phyloP scores from a whole-genome alignment of 805 yeast species.

The Cyberlindnera euphorbiae region DNA sequence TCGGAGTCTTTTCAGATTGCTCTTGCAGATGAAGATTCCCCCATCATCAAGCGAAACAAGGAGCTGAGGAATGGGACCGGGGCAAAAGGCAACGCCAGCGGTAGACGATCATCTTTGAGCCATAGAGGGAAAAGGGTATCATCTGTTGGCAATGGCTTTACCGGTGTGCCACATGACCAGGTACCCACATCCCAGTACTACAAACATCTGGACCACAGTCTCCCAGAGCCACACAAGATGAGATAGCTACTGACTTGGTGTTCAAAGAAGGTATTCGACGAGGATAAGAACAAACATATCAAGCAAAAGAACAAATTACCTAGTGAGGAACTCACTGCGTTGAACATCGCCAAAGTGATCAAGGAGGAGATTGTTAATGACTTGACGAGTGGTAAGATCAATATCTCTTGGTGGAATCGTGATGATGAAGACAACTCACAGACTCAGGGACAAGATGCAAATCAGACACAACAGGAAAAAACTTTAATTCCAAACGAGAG shows the following conservation, averaged over 20 bases:
- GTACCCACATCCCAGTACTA: conserved; percentile 50
- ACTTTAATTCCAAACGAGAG: conserved; percentile 53
- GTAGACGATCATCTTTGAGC: conserved; percentile 46
- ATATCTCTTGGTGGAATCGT: conserved; percentile 65
- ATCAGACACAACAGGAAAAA: conserved; percentile 16
- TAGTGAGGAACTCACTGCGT: conserved; percentile 37
- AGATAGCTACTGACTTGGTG: conserved; percentile 69
- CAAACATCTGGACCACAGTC: conserved; percentile 53
- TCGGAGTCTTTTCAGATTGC: conserved; percentile 25
- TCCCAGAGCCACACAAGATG: conserved; percentile 73
- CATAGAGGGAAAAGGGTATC: conserved; percentile 69
- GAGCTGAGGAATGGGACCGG: conserved; percentile 23
- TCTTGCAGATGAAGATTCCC: conserved; percentile 34
- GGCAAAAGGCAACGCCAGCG: conserved; percentile 6
- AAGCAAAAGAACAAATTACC: conserved; percentile 24
- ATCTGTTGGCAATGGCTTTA: conserved; percentile 69
- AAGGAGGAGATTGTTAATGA: conserved; percentile 59
- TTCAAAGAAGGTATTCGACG: conserved; percentile 40
- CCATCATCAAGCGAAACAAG: conserved; percentile 34
- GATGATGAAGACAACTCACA: conserved; percentile 22
- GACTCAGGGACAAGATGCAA: background rate
- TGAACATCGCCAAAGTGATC: conserved; percentile 55
- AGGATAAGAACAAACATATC: conserved; percentile 25
- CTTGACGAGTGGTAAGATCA: conserved; percentile 51
- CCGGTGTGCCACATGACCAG: conserved; percentile 61